A percentile compares a stretch with the other conserved stretches of the same genome.
phyloP scores from a whole-genome alignment of 192 early-diverging fungal species.

The Phlyctochytrium bullatum region DNA sequence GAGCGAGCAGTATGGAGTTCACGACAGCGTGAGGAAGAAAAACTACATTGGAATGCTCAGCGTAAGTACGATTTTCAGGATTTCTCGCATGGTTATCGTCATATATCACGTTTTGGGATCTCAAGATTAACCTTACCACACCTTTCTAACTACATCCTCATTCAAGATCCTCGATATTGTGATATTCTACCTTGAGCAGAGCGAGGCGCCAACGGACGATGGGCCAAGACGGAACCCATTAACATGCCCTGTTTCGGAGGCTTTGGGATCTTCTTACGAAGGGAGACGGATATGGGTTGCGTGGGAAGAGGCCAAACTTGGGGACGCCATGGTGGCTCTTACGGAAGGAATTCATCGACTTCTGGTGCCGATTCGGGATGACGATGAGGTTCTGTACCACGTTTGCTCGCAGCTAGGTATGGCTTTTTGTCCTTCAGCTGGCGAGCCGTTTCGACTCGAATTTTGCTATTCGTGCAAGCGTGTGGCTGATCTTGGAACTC shows the following conservation, averaged over 20 bases:
- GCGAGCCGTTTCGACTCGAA: too few relatives aligned
- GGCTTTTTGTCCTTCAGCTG: neutral
- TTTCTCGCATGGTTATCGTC: too few relatives aligned
- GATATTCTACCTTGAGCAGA: neutral
- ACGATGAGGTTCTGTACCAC: neutral
- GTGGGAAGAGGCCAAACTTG: neutral
- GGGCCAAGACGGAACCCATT: neutral
- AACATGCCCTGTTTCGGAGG: neutral
- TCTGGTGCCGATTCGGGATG: neutral
- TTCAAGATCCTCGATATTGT: conserved; percentile 1
- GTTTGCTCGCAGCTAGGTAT: conserved; percentile 2
- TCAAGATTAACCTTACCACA: neutral
- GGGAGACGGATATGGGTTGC: conserved; percentile 4
- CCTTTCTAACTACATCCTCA: neutral
- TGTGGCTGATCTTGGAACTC: too few relatives aligned
- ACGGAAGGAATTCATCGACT: conserved; percentile 11
- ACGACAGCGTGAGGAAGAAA: neutral
- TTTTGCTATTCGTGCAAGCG: too few relatives aligned
- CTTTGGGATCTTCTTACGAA: conserved; percentile 1
- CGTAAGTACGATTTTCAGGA: too few relatives aligned
- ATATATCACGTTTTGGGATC: too few relatives aligned
- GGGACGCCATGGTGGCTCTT: conserved; percentile 3
- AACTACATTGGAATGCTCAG: conserved; percentile 2
- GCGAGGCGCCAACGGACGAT: neutral
- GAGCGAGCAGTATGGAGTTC: neutral